These are phyloP conservation scores for Myrica gale DNA, from an alignment of 306 rosid species.

Conservation along the genomic window DNA sequence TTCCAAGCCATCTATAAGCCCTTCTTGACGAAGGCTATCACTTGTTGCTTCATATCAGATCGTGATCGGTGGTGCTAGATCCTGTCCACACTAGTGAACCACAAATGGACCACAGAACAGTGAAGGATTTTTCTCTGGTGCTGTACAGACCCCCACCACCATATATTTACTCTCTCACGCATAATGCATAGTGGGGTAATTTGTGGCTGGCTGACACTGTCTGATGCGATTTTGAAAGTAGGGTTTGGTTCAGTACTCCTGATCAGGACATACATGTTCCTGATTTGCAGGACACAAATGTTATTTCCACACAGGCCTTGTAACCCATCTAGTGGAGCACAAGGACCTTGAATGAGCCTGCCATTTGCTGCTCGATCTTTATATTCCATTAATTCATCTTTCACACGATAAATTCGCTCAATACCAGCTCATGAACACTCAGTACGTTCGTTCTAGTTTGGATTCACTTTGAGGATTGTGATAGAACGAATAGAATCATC, in stretches of 20 bases:
- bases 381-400: slow-evolving; percentile 22
- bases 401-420: slow-evolving; percentile 15
- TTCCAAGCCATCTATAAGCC: slow-evolving; percentile 21
- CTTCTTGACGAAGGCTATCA: slow-evolving; percentile 3
- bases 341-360: slow-evolving; percentile 32
- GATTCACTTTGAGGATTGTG: slow-evolving; percentile 20
- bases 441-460: slow-evolving; percentile 20
- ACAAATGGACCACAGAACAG: slow-evolving; percentile 32
- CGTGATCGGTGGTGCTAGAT: slow-evolving; percentile 61
- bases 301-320: slow-evolving; percentile 39
- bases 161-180: slow-evolving; percentile 11
- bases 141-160: slow-evolving; percentile 46
- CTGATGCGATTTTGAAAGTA: slow-evolving; percentile 40
- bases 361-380: slow-evolving; percentile 19
- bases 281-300: slow-evolving; percentile 36
- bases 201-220: slow-evolving; percentile 40
- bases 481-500: slow-evolving; percentile 9
- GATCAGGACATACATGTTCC: slow-evolving; percentile 38
- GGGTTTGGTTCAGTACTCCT: slow-evolving; percentile 39
- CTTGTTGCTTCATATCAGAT: slow-evolving; percentile 43
- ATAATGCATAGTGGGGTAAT: slow-evolving; percentile 35
- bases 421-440: slow-evolving; percentile 35
- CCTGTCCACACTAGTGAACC: slow-evolving; percentile 63
- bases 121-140: slow-evolving; percentile 34
- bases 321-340: slow-evolving; percentile 45